These are phyloP conservation scores for Colletotrichum costaricense DNA, from an alignment of 2,329 filamentous ascomycete species.

Conservation along the genomic window DNA sequence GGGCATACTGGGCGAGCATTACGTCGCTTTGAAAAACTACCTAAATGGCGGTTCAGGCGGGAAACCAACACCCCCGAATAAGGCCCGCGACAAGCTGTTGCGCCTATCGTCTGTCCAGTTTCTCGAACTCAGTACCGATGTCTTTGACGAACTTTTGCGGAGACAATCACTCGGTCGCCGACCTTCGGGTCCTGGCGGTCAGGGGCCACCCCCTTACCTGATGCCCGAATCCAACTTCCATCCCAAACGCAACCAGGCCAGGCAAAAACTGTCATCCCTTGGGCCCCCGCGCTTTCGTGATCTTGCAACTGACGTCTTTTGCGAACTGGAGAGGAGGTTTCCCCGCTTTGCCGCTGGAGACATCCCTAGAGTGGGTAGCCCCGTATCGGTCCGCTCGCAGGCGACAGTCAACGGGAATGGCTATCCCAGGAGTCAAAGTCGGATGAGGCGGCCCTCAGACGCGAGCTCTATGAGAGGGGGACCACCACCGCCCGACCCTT, in stretches of 20 bases:
- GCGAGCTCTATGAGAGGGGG: constrained; percentile 68
- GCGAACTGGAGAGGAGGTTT: constrained; percentile 90
- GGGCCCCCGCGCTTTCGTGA: constrained; percentile 89
- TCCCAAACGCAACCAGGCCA: constrained; percentile 96
- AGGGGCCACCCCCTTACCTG: constrained; percentile 76
- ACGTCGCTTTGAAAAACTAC: constrained; percentile 81
- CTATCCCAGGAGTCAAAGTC: constrained; percentile 62
- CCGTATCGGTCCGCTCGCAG: constrained; percentile 71
- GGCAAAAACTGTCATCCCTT: constrained; percentile 92
- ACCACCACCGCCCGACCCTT: constrained; percentile 55
- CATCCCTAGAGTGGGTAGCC: constrained; percentile 76
- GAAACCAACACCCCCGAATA: constrained; percentile 80
- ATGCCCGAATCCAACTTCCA: constrained; percentile 91
- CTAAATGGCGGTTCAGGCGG: constrained; percentile 83
- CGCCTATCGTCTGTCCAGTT: constrained; percentile 93
- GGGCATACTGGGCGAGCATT: constrained; percentile 80
- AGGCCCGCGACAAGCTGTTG: constrained; percentile 93
- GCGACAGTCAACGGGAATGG: constrained; percentile 68
- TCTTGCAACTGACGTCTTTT: constrained; percentile 94
- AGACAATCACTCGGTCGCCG: constrained; percentile 77
- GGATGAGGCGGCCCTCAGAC: constrained; percentile 69
- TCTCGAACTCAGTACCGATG: constrained; percentile 96
- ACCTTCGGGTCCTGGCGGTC: constrained; percentile 62
- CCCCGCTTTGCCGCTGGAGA: constrained; percentile 81
- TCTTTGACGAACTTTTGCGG: constrained; percentile 93